Evolutionary conservation across 208 protist species (phyloP).

Genomic region (Entamoeba nuttalli): DNA sequence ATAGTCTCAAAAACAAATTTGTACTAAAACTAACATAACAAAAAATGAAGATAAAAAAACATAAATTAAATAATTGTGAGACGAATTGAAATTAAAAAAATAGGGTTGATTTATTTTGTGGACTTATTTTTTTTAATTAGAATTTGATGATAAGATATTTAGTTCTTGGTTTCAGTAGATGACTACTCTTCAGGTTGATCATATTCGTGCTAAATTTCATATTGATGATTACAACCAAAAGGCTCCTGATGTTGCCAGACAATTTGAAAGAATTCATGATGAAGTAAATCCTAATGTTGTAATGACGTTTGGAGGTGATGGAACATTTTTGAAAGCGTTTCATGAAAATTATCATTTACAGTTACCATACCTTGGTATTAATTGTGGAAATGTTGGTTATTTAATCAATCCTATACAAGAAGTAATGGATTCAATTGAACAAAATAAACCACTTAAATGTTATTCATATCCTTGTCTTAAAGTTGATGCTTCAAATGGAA

Average conservation of each 20-base stretch:
- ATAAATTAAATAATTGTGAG: too few relatives aligned
- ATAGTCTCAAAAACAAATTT: too few relatives aligned
- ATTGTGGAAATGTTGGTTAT: background rate
- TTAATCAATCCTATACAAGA: background rate
- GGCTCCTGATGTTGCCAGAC: background rate
- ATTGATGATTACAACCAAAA: background rate
- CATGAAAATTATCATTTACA: background rate
- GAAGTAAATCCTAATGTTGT: background rate
- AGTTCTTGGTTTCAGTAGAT: too few relatives aligned
- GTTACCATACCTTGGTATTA: background rate
- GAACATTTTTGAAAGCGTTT: background rate
- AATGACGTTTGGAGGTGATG: background rate
- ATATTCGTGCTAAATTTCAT: background rate
- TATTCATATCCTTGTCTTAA: background rate
- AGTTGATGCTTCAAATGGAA: background rate
- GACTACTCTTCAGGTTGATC: too few relatives aligned
- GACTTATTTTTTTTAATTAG: too few relatives aligned
- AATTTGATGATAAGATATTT: too few relatives aligned
- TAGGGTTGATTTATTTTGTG: too few relatives aligned
- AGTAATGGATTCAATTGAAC: background rate
- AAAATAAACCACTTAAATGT: background rate
- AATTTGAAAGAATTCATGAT: background rate
- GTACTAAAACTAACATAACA: too few relatives aligned
- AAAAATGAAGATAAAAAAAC: too few relatives aligned
- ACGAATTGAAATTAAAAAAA: too few relatives aligned